Base-by-base conservation (phyloP, 2,329 filamentous ascomycete species). In the Ambrosiella xylebori region DNA sequence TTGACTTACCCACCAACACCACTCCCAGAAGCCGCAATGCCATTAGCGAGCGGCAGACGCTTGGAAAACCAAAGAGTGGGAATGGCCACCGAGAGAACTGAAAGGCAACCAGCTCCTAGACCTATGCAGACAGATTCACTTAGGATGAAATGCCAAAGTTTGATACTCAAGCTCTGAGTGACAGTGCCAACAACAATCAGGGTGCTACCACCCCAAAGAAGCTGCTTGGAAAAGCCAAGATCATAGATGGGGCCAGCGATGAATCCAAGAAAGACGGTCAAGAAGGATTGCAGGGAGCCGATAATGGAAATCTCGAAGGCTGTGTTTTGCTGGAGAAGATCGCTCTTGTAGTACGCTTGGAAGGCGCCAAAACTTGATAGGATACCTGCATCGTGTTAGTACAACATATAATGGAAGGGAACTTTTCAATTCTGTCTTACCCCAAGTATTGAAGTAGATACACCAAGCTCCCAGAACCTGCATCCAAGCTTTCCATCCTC, bases 41-140 rank as follows among this genome's bases (percentile, higher is more conserved):
- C 73, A 51, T 71, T 70, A 7, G 71, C 75, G 6, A 73, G 63
- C 8, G 71, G 70, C 13, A 70, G 66, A 57, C 67, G 68, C 47
- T 63, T 67, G 7, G 61, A 57, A 61, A 74, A 75, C 63, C 73
- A 75, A 39, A 69, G 66, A 0, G 67, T 63, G 2, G 74, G 64
- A 41, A 75, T 64, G 7, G 71, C 69, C 2, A 74, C 65, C 36
- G 65, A 66, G 1, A 71, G 71, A 4, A 73, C 61, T 47, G 69
- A 70, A 15, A 70, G 62, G 60, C 69, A 66, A 2, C 71, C 72
- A 17, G 67, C 67, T 1, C 74, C 74, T 1, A 74, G 51, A 1
- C 74, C 75, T 44, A 71, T 64, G 59, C 68, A 71, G 37, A 73
- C 52, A 5, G 72, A 72, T 60, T 74, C 72, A 0, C 70, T 64